Percentiles rank a stretch among this genome's conserved stretches.
These are phyloP conservation scores for Metschnikowia kunwiensis DNA, from an alignment of 805 yeast species.

Conservation along the genomic window DNA sequence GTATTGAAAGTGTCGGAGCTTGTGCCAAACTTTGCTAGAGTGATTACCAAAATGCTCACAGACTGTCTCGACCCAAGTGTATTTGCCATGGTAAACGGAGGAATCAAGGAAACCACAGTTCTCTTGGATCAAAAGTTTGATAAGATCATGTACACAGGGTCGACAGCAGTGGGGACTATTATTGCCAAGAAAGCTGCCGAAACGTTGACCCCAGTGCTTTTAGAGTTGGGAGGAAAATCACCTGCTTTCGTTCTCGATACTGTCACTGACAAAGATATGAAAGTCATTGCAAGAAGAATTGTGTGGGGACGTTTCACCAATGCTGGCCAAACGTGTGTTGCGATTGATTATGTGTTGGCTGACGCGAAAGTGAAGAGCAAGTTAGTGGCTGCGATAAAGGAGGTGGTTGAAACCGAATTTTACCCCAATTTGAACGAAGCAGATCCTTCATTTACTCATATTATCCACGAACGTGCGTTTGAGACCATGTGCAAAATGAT, in stretches of 20 bases:
- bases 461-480: constrained; percentile 55
- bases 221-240: constrained; percentile 92
- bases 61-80: constrained; percentile 54
- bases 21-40: constrained; percentile 57
- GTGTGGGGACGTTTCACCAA: constrained; percentile 77
- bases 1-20: constrained; percentile 74
- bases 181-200: constrained; percentile 83
- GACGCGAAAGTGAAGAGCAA: constrained; percentile 54
- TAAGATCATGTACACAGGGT: constrained; percentile 85
- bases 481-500: constrained; percentile 45
- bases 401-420: constrained; percentile 40
- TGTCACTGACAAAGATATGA: constrained; percentile 42
- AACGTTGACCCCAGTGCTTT: constrained; percentile 70
- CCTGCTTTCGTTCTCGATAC: constrained; percentile 69
- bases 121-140: constrained; percentile 68
- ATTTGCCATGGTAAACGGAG: constrained; percentile 70
- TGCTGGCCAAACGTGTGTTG: constrained; percentile 89
- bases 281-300: constrained; percentile 54
- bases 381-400: constrained; percentile 43
- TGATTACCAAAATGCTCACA: constrained; percentile 54
- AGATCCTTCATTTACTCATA: constrained; percentile 47
- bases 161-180: constrained; percentile 68
- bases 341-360: constrained; percentile 80
- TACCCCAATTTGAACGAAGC: constrained; percentile 39
- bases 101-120: constrained; percentile 46